Conservation (phyloP, 169 alveolate species). For the Babesia divergens region DNA sequence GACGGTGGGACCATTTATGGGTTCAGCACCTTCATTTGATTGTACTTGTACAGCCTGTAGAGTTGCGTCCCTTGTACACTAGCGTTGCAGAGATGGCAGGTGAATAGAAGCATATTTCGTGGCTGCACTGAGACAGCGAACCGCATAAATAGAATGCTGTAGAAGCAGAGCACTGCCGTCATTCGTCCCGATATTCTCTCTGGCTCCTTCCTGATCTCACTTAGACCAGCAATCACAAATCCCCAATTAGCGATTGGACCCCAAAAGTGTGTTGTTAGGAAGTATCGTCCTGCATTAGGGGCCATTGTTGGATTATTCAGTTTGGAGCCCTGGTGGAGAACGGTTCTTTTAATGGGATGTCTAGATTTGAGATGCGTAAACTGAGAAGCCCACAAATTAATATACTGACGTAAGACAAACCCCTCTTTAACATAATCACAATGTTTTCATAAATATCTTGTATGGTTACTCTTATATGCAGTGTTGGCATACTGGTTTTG, state of each 20-base stretch:
- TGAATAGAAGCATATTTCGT: slow-evolving; percentile 78
- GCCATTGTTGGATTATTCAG: not conserved
- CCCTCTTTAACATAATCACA: too few species aligned
- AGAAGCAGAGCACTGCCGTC: slow-evolving; percentile 86
- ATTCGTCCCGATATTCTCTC: slow-evolving; percentile 82
- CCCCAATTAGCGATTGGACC: slow-evolving; percentile 95
- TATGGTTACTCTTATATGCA: too few species aligned
- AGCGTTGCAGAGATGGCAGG: slow-evolving; percentile 85
- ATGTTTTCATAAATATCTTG: too few species aligned
- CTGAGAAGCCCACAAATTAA: too few species aligned
- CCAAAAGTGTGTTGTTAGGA: slow-evolving; percentile 88
- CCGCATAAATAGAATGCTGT: slow-evolving; percentile 88
- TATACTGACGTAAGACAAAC: too few species aligned
- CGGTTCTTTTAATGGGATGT: too few species aligned
- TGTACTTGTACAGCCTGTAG: slow-evolving; percentile 46
- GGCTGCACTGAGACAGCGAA: slow-evolving; percentile 88
- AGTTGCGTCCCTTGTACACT: slow-evolving; percentile 75
- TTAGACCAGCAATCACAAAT: slow-evolving; percentile 88
- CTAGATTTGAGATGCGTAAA: too few species aligned
- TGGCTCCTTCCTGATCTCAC: slow-evolving; percentile 82
- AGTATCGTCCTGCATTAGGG: slow-evolving; percentile 17
- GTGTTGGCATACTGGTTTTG: too few species aligned
- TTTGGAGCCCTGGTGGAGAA: not conserved
- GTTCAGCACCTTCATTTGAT: not conserved
- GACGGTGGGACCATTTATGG: too few species aligned